A percentile compares a stretch with the other conserved stretches of the same genome.
These are phyloP conservation scores for Sporothrix globosa DNA, from an alignment of 2,329 filamentous ascomycete genomes.

Conservation along the genomic window DNA sequence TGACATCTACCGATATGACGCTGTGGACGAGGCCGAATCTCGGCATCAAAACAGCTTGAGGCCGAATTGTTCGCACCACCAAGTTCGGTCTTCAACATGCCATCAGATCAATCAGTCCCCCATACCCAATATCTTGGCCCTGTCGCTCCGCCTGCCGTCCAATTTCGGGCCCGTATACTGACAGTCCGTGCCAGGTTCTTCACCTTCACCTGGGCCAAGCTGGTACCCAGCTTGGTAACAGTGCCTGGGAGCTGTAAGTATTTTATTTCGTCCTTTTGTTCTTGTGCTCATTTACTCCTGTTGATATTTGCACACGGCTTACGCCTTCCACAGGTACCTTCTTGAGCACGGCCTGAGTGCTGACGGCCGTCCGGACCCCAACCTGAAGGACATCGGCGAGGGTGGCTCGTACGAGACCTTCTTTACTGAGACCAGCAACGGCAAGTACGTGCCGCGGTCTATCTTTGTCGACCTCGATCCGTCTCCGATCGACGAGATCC, in stretches of 20 bases:
- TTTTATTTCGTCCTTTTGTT: background rate
- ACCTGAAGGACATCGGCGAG: constrained; percentile 61
- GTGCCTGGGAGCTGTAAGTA: constrained; percentile 73
- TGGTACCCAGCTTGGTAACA: constrained; percentile 74
- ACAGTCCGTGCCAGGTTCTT: constrained; percentile 53
- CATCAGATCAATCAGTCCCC: background rate
- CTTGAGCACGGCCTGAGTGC: constrained; percentile 70
- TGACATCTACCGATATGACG: background rate
- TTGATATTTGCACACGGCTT: constrained; percentile 26
- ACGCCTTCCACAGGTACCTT: constrained; percentile 60
- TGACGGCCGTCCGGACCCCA: constrained; percentile 67
- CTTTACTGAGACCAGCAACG: constrained; percentile 71
- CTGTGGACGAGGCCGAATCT: constrained; percentile 19
- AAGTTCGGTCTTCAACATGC: background rate
- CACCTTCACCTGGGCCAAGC: constrained; percentile 69
- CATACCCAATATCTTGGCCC: background rate
- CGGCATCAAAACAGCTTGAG: background rate
- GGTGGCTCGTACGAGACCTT: constrained; percentile 71
- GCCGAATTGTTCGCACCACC: background rate
- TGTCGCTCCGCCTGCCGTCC: background rate
- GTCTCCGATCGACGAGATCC: constrained; percentile 74
- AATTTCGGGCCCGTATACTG: background rate
- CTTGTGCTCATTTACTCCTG: constrained; percentile 35
- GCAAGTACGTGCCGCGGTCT: constrained; percentile 73
- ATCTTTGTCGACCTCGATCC: constrained; percentile 75